These are phyloP conservation scores for Penicillium sp. DNA, from an alignment of 2,329 filamentous ascomycete species.

Conservation along the genomic window DNA sequence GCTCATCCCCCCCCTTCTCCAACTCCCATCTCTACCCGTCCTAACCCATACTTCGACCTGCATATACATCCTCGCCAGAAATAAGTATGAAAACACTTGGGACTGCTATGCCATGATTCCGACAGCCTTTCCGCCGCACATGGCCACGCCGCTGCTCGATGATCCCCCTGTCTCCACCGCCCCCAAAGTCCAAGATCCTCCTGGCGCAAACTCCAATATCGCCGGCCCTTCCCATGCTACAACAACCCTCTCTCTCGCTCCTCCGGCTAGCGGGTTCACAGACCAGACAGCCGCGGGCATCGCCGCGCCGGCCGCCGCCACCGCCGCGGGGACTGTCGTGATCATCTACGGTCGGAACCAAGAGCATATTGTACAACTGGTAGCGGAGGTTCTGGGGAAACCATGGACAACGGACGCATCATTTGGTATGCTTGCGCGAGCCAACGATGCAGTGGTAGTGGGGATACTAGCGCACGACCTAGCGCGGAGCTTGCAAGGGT, in stretches of 20 bases:
- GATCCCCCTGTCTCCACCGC: slow-evolving; percentile 21
- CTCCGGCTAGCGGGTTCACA: background rate
- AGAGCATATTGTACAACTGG: slow-evolving; percentile 69
- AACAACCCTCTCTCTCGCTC: slow-evolving; percentile 2
- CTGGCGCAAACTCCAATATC: slow-evolving; percentile 7
- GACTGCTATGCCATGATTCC: slow-evolving; percentile 35
- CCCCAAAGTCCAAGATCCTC: slow-evolving; percentile 17
- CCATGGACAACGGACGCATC: slow-evolving; percentile 59
- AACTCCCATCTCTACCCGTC: background rate
- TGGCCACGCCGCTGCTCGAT: slow-evolving; percentile 32
- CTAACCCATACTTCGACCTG: background rate
- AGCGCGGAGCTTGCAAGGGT: slow-evolving; percentile 56
- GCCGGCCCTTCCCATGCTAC: slow-evolving; percentile 11
- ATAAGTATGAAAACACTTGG: slow-evolving; percentile 29
- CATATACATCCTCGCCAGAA: background rate
- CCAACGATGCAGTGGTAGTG: slow-evolving; percentile 62
- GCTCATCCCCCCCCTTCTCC: background rate
- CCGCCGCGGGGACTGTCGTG: slow-evolving; percentile 44
- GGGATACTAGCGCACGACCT: slow-evolving; percentile 61
- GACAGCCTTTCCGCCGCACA: slow-evolving; percentile 30
- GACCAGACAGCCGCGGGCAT: background rate
- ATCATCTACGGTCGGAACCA: slow-evolving; percentile 70
- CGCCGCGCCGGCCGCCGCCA: background rate
- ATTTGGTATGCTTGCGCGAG: slow-evolving; percentile 55
- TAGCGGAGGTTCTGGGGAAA: slow-evolving; percentile 77